phyloP scores from a whole-genome alignment of 1,284 basidiomycete species.

The Anthracocystis walkeri region DNA sequence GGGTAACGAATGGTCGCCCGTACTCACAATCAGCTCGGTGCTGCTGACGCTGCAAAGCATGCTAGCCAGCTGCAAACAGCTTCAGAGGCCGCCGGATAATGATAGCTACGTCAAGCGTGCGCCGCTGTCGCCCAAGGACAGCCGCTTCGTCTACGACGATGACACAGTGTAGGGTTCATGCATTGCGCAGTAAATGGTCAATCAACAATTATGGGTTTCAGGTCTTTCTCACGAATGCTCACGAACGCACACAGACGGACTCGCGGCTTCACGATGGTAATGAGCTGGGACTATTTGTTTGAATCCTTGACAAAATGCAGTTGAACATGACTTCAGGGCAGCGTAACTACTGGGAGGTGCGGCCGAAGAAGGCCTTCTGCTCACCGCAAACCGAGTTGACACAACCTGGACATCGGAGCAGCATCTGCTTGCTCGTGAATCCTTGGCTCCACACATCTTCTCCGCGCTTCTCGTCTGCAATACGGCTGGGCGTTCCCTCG shows the following conservation, averaged over 20 bases:
- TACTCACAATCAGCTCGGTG: conserved; percentile 62
- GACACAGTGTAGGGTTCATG: conserved; percentile 42
- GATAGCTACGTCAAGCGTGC: conserved; percentile 62
- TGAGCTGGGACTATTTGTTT: not conserved
- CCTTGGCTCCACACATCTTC: conserved; percentile 63
- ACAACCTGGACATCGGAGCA: conserved; percentile 91
- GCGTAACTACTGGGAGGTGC: conserved; percentile 21
- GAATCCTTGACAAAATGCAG: not conserved
- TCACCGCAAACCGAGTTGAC: conserved; percentile 85
- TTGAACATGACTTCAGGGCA: not conserved
- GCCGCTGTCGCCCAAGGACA: conserved; percentile 61
- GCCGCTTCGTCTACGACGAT: conserved; percentile 54
- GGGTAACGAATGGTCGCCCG: conserved; percentile 66
- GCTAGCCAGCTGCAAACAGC: conserved; percentile 65
- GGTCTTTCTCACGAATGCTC: not conserved
- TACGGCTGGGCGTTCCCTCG: conserved; percentile 33
- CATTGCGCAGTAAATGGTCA: conserved; percentile 1
- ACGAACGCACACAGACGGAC: not conserved
- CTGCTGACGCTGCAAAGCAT: conserved; percentile 67
- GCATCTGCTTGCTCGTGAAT: conserved; percentile 81
- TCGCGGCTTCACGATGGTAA: not conserved
- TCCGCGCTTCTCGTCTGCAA: conserved; percentile 34
- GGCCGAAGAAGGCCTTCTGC: conserved; percentile 85
- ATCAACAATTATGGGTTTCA: conserved; percentile 2
- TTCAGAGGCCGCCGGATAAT: conserved; percentile 64